These are phyloP conservation scores for Nakataea oryzae DNA, from an alignment of 2,329 filamentous ascomycete species.

Conservation along the genomic window DNA sequence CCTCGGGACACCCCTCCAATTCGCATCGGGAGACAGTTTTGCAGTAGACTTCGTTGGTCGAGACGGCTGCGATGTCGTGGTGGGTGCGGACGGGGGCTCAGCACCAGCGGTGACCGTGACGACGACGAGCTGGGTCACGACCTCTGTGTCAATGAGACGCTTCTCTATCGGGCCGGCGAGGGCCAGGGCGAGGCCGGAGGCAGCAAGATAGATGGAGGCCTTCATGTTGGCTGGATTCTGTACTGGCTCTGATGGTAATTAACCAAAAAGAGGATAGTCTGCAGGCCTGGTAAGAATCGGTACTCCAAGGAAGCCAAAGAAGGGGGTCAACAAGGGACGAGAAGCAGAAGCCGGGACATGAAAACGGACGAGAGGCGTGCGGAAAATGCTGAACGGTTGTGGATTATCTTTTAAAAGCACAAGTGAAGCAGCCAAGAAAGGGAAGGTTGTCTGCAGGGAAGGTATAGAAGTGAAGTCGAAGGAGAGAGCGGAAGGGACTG, in stretches of 20 bases:
- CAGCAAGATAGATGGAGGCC: conserved; percentile 32
- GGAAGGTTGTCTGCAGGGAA: not conserved
- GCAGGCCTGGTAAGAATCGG: conserved; percentile 1
- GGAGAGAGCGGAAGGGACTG: not conserved
- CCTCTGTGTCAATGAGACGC: conserved; percentile 27
- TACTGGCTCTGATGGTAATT: conserved; percentile 4
- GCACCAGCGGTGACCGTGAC: conserved; percentile 31
- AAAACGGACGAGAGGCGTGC: not conserved
- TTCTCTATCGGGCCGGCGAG: conserved; percentile 31
- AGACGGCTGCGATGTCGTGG: conserved; percentile 12
- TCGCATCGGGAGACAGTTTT: not conserved
- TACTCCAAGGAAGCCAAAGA: conserved; percentile 6
- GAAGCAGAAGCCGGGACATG: not conserved
- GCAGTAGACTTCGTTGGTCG: conserved; percentile 8
- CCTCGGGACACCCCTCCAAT: not conserved
- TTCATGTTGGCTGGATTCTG: conserved; percentile 31
- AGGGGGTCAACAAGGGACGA: conserved; percentile 4
- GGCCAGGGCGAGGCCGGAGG: conserved; percentile 33
- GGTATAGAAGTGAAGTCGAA: not conserved
- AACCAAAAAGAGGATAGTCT: conserved; percentile 7
- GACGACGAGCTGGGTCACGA: conserved; percentile 29
- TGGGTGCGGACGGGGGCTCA: conserved; percentile 2
- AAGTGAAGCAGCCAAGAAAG: not conserved
- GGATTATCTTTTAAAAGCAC: not conserved
- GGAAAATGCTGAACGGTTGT: not conserved